Percentiles rank a stretch among this genome's conserved stretches.
Evolutionary conservation across 2,329 filamentous ascomycete genomes (phyloP).

Genomic region (Phyllosticta citriasiana): DNA sequence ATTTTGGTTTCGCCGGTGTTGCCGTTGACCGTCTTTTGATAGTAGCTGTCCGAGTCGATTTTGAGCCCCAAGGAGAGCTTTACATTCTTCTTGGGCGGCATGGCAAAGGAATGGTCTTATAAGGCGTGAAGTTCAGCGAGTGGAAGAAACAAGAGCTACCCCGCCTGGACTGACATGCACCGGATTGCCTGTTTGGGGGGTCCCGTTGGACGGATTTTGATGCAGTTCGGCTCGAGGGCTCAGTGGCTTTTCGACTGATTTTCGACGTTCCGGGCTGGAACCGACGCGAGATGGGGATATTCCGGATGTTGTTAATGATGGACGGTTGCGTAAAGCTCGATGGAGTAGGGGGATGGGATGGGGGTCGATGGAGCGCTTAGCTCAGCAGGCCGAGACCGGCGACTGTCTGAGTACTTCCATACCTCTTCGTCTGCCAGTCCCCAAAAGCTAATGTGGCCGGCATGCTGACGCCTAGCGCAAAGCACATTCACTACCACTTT

Average conservation of each 20-base stretch:
- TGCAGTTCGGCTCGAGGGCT: neutral
- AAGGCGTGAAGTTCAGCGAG: neutral
- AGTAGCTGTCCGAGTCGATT: conserved; percentile 7
- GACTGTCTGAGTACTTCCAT: neutral
- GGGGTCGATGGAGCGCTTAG: neutral
- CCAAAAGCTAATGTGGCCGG: neutral
- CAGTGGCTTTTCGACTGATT: neutral
- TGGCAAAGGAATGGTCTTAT: conserved; percentile 1
- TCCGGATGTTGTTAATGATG: neutral
- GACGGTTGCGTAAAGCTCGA: neutral
- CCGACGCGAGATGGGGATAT: neutral
- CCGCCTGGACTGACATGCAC: conserved; percentile 4
- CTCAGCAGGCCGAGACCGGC: neutral
- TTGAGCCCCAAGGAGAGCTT: conserved; percentile 10
- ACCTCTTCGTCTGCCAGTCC: neutral
- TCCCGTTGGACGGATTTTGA: neutral
- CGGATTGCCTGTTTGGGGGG: conserved; percentile 7
- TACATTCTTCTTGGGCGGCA: conserved; percentile 8
- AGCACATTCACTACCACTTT: neutral
- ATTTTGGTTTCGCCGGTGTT: conserved; percentile 23
- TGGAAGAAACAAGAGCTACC: neutral
- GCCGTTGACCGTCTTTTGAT: conserved; percentile 8
- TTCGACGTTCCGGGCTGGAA: neutral
- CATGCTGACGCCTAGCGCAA: neutral
- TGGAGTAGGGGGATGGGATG: neutral